phyloP scores from a whole-genome alignment of 2,329 filamentous ascomycete genomes.

The Magnaporthiopsis incrustans region DNA sequence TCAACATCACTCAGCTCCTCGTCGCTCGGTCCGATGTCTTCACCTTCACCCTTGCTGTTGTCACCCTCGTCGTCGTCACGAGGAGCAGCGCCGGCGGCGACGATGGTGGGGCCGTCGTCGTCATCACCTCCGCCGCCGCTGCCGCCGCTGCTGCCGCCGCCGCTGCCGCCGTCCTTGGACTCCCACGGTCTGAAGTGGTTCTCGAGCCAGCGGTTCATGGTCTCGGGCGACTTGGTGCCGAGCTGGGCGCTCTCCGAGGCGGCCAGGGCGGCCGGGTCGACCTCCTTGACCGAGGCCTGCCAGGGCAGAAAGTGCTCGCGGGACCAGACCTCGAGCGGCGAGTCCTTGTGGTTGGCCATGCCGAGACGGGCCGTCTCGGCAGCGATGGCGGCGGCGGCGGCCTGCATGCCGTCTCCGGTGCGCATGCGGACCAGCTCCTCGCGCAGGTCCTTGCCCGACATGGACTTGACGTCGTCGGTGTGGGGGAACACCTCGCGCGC shows the following conservation, averaged over 20 bases:
- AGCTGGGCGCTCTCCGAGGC: slow-evolving; percentile 1
- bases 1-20: background rate
- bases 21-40: background rate
- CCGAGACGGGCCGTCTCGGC: slow-evolving; percentile 1
- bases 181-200: background rate
- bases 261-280: slow-evolving; percentile 2
- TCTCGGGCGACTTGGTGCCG: background rate
- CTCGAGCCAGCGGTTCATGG: background rate
- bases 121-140: background rate
- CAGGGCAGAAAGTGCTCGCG: slow-evolving; percentile 1
- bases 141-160: too few relatives aligned
- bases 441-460: slow-evolving; percentile 3
- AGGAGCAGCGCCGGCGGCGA: background rate
- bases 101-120: background rate
- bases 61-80: background rate
- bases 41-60: background rate
- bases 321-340: slow-evolving; percentile 2
- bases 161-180: background rate
- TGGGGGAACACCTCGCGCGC: background rate
- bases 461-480: slow-evolving; percentile 6
- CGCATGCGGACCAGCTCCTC: slow-evolving; percentile 5
- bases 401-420: background rate
- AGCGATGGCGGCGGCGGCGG: slow-evolving; percentile 1
- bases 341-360: background rate
- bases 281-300: slow-evolving; percentile 3